A percentile compares a stretch with the other conserved stretches of the same genome.
Conservation (phyloP, 805 yeast species). For the Nakazawaea populi region DNA sequence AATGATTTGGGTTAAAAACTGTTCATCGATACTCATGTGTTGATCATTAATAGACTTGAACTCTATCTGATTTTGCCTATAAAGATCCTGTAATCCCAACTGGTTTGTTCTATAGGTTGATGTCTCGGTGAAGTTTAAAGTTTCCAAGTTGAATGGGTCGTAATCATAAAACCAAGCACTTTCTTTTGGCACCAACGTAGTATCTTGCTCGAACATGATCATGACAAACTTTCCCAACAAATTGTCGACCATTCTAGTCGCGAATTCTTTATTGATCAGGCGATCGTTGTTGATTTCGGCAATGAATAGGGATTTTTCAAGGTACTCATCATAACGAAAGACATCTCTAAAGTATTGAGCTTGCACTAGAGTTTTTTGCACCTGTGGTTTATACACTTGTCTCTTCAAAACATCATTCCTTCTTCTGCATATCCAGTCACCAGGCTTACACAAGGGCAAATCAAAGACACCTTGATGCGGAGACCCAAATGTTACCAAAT, state of each 20-base stretch:
- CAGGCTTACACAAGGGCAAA: slow-evolving; percentile 49
- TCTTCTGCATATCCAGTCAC: slow-evolving; percentile 54
- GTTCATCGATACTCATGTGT: slow-evolving; percentile 63
- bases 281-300: slow-evolving; percentile 66
- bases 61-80: slow-evolving; percentile 36
- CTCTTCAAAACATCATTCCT: slow-evolving; percentile 48
- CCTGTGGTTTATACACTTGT: slow-evolving; percentile 52
- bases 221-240: slow-evolving; percentile 48
- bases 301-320: slow-evolving; percentile 50
- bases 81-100: slow-evolving; percentile 51
- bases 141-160: slow-evolving; percentile 34
- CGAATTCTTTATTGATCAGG: slow-evolving; percentile 17
- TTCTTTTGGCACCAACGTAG: slow-evolving; percentile 68
- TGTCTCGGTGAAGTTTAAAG: slow-evolving; percentile 43
- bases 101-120: slow-evolving; percentile 45
- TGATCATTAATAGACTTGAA: slow-evolving; percentile 46
- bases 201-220: slow-evolving; percentile 54
- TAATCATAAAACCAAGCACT: slow-evolving; percentile 61
- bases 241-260: slow-evolving; percentile 29
- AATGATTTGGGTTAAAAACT: slow-evolving; percentile 34
- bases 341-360: slow-evolving; percentile 77
- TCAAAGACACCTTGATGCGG: slow-evolving; percentile 77
- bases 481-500: slow-evolving; percentile 68
- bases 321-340: slow-evolving; percentile 43
- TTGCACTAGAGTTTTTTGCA: slow-evolving; percentile 55